These are phyloP conservation scores for Stemphylium beticola DNA, from an alignment of 2,329 filamentous ascomycete genomes.

Conservation along the genomic window DNA sequence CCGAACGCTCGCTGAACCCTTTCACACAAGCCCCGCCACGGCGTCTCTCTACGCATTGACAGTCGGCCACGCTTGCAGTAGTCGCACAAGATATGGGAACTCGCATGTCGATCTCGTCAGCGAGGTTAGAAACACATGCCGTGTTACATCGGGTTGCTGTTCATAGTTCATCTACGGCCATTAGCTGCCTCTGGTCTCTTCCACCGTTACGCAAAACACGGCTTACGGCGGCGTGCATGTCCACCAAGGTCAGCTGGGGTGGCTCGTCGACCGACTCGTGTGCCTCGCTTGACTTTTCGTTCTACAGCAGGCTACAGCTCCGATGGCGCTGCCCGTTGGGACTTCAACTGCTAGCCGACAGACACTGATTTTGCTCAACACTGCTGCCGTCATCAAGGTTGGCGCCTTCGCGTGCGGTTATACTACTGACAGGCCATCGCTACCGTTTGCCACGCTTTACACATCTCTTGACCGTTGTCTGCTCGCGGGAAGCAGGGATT, in stretches of 20 bases:
- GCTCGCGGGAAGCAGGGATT: conserved; percentile 42
- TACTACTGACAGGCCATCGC: neutral
- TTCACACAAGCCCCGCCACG: conserved; percentile 4
- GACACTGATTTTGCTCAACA: neutral
- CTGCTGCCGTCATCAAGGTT: conserved; percentile 2
- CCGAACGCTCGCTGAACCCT: conserved; percentile 12
- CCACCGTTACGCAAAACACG: conserved; percentile 25
- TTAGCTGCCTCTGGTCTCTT: conserved; percentile 10
- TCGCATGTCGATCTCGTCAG: conserved; percentile 28
- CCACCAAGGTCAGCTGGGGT: conserved; percentile 36
- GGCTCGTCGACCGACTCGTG: conserved; percentile 16
- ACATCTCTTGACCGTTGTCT: conserved; percentile 24
- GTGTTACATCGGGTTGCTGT: conserved; percentile 29
- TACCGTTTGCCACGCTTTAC: conserved; percentile 8
- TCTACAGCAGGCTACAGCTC: conserved; percentile 21
- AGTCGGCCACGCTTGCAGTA: conserved; percentile 17
- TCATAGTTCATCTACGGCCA: conserved; percentile 16
- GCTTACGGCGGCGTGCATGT: conserved; percentile 40
- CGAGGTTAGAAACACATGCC: conserved; percentile 16
- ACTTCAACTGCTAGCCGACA: conserved; percentile 10
- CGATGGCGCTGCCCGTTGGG: conserved; percentile 1
- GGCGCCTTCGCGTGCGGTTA: conserved; percentile 13
- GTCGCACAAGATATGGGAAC: conserved; percentile 30
- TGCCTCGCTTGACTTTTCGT: conserved; percentile 14
- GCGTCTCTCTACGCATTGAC: conserved; percentile 15